Percentiles rank a stretch among this genome's conserved stretches.
phyloP scores from a whole-genome alignment of 2,329 filamentous ascomycete genomes.

The Sarocladium kiliense region DNA sequence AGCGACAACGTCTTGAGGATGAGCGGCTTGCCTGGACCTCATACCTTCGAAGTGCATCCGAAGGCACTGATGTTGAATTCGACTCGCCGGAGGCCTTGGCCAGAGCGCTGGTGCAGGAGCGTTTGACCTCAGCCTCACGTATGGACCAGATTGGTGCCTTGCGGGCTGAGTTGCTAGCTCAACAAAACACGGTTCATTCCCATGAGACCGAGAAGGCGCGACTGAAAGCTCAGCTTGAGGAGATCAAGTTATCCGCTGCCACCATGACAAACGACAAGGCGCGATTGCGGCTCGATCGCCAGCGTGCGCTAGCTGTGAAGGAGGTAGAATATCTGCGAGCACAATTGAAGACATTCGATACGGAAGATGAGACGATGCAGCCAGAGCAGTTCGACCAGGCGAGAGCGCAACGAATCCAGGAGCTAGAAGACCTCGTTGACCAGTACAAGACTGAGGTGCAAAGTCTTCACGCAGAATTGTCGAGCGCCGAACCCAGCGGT shows the following conservation, averaged over 20 bases:
- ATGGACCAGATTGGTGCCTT: constrained; percentile 74
- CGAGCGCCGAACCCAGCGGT: constrained; percentile 47
- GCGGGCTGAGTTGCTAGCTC: constrained; percentile 72
- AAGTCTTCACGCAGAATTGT: constrained; percentile 68
- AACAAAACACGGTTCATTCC: constrained; percentile 67
- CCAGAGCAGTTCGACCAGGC: constrained; percentile 72
- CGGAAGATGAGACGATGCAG: constrained; percentile 82
- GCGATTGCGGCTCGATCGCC: constrained; percentile 73
- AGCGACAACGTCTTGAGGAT: constrained; percentile 82
- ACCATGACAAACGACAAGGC: constrained; percentile 57
- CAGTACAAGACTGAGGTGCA: constrained; percentile 80
- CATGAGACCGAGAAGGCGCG: constrained; percentile 65
- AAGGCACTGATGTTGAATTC: constrained; percentile 61
- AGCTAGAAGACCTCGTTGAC: constrained; percentile 82
- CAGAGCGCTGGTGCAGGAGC: constrained; percentile 75
- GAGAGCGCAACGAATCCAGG: constrained; percentile 67
- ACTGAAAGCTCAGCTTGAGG: constrained; percentile 66
- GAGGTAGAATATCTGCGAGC: constrained; percentile 92
- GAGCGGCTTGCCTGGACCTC: constrained; percentile 83
- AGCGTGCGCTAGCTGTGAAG: constrained; percentile 78
- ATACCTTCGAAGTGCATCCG: constrained; percentile 67
- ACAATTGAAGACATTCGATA: constrained; percentile 82
- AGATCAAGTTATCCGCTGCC: constrained; percentile 49
- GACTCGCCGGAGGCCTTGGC: constrained; percentile 85
- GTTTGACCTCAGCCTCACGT: constrained; percentile 73